These are phyloP conservation scores for Corchorus olitorius DNA, from an alignment of 345 rosid species.

Conservation along the genomic window DNA sequence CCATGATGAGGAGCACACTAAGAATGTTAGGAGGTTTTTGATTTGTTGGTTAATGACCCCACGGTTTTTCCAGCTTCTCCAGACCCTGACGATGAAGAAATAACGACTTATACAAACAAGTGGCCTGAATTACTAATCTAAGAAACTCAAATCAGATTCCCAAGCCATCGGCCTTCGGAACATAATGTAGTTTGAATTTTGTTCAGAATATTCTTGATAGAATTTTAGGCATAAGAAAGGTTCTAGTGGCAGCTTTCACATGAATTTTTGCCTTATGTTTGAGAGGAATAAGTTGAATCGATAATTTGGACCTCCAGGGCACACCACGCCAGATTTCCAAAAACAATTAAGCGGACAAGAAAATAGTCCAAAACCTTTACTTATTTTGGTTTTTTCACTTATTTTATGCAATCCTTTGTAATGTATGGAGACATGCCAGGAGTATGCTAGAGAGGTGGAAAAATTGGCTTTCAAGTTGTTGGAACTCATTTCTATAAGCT, in stretches of 20 bases:
- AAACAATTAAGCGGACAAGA: too few relatives aligned
- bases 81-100: slow-evolving; percentile 38
- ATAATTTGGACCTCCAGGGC: too few relatives aligned
- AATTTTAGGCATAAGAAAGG: too few relatives aligned
- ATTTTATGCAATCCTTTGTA: neutral
- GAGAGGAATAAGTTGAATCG: neutral
- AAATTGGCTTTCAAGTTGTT: slow-evolving; percentile 45
- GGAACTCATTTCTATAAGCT: slow-evolving; percentile 58
- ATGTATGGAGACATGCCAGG: slow-evolving; percentile 47
- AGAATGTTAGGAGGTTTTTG: slow-evolving; percentile 67
- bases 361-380: too few relatives aligned
- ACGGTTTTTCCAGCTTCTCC: slow-evolving; percentile 49
- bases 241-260: neutral
- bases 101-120: slow-evolving; percentile 43
- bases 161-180: too few relatives aligned
- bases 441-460: slow-evolving; percentile 51
- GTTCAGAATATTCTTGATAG: neutral
- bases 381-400: neutral
- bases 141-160: slow-evolving; percentile 49
- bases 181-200: neutral
- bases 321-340: too few relatives aligned
- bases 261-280: neutral
- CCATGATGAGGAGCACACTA: slow-evolving; percentile 64
- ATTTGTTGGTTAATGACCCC: slow-evolving; percentile 50
- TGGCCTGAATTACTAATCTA: slow-evolving; percentile 63